phyloP scores from a whole-genome alignment of 208 protist genomes.

The Crithidia expoeki region DNA sequence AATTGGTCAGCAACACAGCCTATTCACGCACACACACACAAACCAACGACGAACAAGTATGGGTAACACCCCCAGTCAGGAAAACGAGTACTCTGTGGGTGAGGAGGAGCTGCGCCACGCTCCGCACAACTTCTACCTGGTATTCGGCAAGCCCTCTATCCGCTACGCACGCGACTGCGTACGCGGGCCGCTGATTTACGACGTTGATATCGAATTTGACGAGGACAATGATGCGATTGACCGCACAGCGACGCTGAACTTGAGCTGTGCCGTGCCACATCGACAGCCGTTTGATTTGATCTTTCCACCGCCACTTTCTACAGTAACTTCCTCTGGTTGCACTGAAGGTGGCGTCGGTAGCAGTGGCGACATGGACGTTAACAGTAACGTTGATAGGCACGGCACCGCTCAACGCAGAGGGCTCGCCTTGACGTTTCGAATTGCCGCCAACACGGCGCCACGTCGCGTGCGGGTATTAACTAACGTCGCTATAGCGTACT shows the following conservation, averaged over 20 bases:
- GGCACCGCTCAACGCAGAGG: background rate
- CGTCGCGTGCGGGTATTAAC: slow-evolving; percentile 24
- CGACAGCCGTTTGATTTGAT: slow-evolving; percentile 30
- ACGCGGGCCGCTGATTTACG: slow-evolving; percentile 64
- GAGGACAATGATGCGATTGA: slow-evolving; percentile 49
- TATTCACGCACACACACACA: too few relatives aligned
- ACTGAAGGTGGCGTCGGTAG: too few relatives aligned
- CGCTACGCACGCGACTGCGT: slow-evolving; percentile 39
- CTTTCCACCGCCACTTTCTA: background rate
- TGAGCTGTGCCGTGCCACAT: slow-evolving; percentile 32
- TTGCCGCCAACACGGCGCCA: slow-evolving; percentile 20
- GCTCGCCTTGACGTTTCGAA: slow-evolving; percentile 22
- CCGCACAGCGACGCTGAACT: slow-evolving; percentile 51
- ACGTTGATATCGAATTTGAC: slow-evolving; percentile 51
- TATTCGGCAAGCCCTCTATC: slow-evolving; percentile 65
- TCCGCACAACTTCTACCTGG: slow-evolving; percentile 65
- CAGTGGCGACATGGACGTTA: background rate
- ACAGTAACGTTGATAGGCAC: background rate
- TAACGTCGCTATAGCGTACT: slow-evolving; percentile 19
- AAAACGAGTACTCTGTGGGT: background rate
- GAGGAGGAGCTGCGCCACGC: slow-evolving; percentile 30
- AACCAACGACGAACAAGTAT: too few relatives aligned
- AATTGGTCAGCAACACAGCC: too few relatives aligned
- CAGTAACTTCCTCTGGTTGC: too few relatives aligned
- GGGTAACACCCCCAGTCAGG: slow-evolving; percentile 22